Percentiles rank a stretch among this genome's conserved stretches.
These are phyloP conservation scores for Drechmeria coniospora DNA, from an alignment of 2,329 filamentous ascomycete species.

Conservation along the genomic window DNA sequence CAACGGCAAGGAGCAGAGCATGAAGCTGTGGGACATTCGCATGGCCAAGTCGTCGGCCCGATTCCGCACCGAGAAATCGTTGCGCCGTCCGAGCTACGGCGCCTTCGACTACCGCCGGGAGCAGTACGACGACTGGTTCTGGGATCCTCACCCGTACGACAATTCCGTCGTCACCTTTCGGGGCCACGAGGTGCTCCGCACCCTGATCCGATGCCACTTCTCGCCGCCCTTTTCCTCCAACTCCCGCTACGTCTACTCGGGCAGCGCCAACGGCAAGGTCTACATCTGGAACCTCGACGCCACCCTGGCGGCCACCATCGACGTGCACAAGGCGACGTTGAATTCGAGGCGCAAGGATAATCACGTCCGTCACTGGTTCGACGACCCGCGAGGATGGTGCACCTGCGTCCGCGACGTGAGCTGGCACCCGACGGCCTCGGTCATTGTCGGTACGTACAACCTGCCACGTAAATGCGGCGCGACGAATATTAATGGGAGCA, in stretches of 20 bases:
- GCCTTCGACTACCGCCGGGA: constrained; percentile 64
- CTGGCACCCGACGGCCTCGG: constrained; percentile 76
- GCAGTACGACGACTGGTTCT: constrained; percentile 47
- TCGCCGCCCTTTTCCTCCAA: constrained; percentile 75
- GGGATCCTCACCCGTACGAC: constrained; percentile 54
- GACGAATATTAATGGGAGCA: constrained; percentile 16
- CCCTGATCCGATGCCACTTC: constrained; percentile 90
- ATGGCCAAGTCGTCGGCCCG: constrained; percentile 67
- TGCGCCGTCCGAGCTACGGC: constrained; percentile 34
- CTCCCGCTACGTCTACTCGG: constrained; percentile 83
- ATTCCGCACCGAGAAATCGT: constrained; percentile 40
- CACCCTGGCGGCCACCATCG: constrained; percentile 60
- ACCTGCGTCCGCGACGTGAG: constrained; percentile 77
- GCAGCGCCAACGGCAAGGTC: constrained; percentile 77
- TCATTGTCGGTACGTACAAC: constrained; percentile 46
- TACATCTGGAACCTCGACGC: constrained; percentile 91
- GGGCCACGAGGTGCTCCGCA: constrained; percentile 77
- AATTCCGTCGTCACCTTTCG: constrained; percentile 89
- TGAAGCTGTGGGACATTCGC: constrained; percentile 91
- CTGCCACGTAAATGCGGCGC: not conserved
- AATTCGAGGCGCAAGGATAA: constrained; percentile 42
- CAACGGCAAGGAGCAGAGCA: constrained; percentile 91
- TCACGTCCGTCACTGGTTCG: constrained; percentile 38
- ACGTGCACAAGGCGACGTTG: constrained; percentile 58
- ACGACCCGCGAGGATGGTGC: constrained; percentile 46